phyloP scores from a whole-genome alignment of 2,329 filamentous ascomycete species.

The Ceratocystis huliohia region DNA sequence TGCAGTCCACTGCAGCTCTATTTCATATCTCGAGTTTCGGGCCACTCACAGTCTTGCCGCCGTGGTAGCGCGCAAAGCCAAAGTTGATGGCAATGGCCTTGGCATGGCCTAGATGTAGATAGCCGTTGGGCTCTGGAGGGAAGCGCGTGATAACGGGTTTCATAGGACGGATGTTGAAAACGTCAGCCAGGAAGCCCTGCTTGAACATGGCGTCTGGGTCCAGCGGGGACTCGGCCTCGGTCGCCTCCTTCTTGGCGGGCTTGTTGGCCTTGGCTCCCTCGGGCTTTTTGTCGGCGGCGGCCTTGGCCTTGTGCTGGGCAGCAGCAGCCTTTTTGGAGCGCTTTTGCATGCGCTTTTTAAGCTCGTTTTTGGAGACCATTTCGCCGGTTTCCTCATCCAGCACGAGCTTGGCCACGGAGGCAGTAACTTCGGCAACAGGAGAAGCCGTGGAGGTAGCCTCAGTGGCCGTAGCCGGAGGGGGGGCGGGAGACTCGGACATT shows the following conservation, averaged over 20 bases:
- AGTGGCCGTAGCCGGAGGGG: not conserved
- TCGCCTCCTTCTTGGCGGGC: slow-evolving; percentile 35
- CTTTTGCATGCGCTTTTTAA: slow-evolving; percentile 49
- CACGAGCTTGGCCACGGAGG: slow-evolving; percentile 44
- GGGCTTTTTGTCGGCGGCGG: slow-evolving; percentile 25
- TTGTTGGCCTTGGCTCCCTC: slow-evolving; percentile 33
- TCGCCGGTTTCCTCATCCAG: slow-evolving; percentile 53
- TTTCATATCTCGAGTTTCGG: not conserved
- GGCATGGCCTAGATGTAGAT: slow-evolving; percentile 81
- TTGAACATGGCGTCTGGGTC: slow-evolving; percentile 64
- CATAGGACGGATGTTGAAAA: slow-evolving; percentile 54
- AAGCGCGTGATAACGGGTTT: slow-evolving; percentile 58
- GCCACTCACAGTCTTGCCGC: slow-evolving; percentile 42
- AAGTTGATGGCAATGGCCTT: slow-evolving; percentile 97
- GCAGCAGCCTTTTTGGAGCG: slow-evolving; percentile 44
- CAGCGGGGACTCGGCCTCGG: slow-evolving; percentile 27
- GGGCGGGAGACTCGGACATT: slow-evolving; percentile 13
- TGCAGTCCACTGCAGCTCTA: not conserved
- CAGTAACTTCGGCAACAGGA: slow-evolving; percentile 33
- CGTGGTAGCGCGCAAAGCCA: slow-evolving; percentile 76
- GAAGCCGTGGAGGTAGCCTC: slow-evolving; percentile 1
- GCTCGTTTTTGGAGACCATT: slow-evolving; percentile 50
- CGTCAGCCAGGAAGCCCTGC: slow-evolving; percentile 59
- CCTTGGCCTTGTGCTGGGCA: slow-evolving; percentile 38
- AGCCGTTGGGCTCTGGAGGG: slow-evolving; percentile 84